Base-by-base conservation (phyloP, 169 alveolate genomes). In the Plasmodium coatneyi region DNA sequence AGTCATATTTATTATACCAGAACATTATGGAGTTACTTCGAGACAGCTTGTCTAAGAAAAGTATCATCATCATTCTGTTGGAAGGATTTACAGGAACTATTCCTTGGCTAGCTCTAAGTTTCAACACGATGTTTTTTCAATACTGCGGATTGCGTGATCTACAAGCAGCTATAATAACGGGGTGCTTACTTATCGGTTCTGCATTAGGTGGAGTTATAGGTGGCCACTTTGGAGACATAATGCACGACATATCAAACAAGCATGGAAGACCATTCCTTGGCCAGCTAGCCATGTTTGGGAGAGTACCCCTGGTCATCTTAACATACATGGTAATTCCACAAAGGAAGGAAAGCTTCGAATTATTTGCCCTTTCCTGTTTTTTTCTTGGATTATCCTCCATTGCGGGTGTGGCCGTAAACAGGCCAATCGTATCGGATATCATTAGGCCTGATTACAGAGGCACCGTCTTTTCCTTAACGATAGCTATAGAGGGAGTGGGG, bases 131-230 rank as follows among this genome's bases (percentile, higher is more conserved):
- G 98, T 97, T 95, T 94, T 93, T 97, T 76, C 99, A 98, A 93
- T 98, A 98, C 92, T 95, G 98, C 83, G 98, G 98, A 36, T 93
- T 98, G 84, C 72, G 97, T 39, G 98, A 97, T 90, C 83, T 95
- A 71, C 95, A 93, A 92, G 98, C 99, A 10, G 99, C 98, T 25
- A 30, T 96, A 46, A 95, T 97, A 71, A 93, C 96, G 32, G 98
- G 98, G 10, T 83, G 95, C 25, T 93, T 97, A 92, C 96, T 98
- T 16, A 82, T 97, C 49, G 99, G 99, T 25, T 96, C 98, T 7
- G 96, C 97, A 71, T 54, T 96, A 39, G 99, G 99, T 25, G 99
- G 99, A 9, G 97, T 96, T 16, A 34, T 97, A 32, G 99, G 99
- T 19, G 99, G 99, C 2, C 90, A 92, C 22, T 82, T 96, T 56